Conservation (phyloP, 257 asterid genomes). For the Solanum chiquidenum region DNA sequence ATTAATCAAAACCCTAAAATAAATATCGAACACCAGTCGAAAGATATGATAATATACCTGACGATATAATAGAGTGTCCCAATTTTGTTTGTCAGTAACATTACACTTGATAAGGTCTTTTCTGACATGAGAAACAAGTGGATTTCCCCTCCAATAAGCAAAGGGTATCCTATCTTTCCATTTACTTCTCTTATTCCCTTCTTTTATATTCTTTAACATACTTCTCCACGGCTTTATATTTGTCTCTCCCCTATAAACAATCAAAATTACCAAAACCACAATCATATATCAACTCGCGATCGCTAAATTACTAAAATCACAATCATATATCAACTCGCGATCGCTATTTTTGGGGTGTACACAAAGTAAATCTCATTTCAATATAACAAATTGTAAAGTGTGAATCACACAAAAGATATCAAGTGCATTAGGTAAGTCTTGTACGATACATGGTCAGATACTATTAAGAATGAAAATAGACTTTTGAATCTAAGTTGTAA, state of each 20-base stretch:
- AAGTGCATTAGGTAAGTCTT: fast-evolving
- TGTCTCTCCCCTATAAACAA: constrained; percentile 1
- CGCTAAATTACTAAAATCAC: not conserved
- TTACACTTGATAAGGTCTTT: constrained; percentile 4
- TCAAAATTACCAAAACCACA: not conserved
- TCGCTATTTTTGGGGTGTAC: fast-evolving
- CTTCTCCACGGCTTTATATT: constrained; percentile 10
- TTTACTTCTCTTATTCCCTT: not conserved
- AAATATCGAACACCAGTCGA: not conserved
- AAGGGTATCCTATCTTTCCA: constrained; percentile 6
- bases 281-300: not conserved
- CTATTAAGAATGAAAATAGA: not conserved
- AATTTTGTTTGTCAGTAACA: not conserved
- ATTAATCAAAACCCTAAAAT: fast-evolving
- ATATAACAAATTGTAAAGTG: too few relatives aligned
- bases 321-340: not conserved
- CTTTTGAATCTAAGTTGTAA: not conserved
- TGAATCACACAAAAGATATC: not conserved
- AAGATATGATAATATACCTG: not conserved
- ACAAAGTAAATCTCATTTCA: not conserved
- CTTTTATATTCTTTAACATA: not conserved
- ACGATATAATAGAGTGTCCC: not conserved
- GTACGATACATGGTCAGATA: fast-evolving
- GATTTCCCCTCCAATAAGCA: constrained; percentile 13
- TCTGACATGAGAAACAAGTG: not conserved